These are phyloP conservation scores for Rutstroemia sp. DNA, from an alignment of 2,329 filamentous ascomycete genomes.

Conservation along the genomic window DNA sequence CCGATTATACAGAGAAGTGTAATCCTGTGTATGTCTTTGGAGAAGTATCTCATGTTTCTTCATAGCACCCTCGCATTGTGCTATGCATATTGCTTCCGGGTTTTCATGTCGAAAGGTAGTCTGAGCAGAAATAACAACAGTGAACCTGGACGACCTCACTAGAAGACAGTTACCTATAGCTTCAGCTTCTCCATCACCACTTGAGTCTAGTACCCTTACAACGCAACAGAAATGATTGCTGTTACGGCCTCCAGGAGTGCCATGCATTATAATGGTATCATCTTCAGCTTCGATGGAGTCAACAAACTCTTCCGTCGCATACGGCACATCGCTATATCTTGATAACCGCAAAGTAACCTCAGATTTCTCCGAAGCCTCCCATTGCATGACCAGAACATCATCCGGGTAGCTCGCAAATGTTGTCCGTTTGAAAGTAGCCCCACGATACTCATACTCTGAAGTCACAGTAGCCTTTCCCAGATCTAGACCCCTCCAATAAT, in stretches of 20 bases:
- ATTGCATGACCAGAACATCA: conserved; percentile 32
- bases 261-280: conserved; percentile 32
- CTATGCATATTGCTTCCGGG: conserved; percentile 11
- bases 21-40: conserved; percentile 30
- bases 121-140: conserved; percentile 33
- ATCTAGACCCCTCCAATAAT: conserved; percentile 28
- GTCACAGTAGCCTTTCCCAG: conserved; percentile 29
- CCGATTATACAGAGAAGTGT: conserved; percentile 27
- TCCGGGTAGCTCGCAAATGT: conserved; percentile 35
- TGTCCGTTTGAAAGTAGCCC: conserved; percentile 29
- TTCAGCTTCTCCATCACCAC: conserved; percentile 21
- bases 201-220: conserved; percentile 21
- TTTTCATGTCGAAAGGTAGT: conserved; percentile 32
- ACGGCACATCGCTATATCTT: conserved; percentile 34
- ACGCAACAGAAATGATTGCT: conserved; percentile 31
- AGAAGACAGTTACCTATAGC: conserved; percentile 31
- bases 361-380: conserved; percentile 11
- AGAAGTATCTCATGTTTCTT: conserved; percentile 15
- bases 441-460: conserved; percentile 31
- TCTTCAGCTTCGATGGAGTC: conserved; percentile 30
- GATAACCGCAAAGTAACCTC: conserved; percentile 29
- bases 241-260: conserved; percentile 31
- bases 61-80: not conserved
- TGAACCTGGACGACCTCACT: conserved; percentile 30
- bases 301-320: conserved; percentile 36